A percentile compares a stretch with the other conserved stretches of the same genome.
Conservation (phyloP, 257 asterid genomes). For the Gynochthodes officinalis region DNA sequence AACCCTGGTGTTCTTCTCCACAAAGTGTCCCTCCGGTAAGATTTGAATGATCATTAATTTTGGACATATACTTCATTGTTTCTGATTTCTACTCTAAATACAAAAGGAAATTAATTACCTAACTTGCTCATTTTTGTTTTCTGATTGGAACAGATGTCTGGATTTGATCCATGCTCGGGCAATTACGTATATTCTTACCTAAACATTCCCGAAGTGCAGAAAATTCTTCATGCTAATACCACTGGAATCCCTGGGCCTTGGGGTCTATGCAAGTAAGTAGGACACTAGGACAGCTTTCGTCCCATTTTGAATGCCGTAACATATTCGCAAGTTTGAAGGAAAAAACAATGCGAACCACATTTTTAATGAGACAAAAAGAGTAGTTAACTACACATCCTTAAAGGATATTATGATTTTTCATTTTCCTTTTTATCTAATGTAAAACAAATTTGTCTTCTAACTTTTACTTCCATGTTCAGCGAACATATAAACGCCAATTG, state of each 20-base stretch:
- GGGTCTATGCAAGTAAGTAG: constrained; percentile 21
- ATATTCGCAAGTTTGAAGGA: too few species aligned
- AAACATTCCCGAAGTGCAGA: constrained; percentile 25
- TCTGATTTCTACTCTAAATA: background rate
- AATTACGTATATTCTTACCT: constrained; percentile 20
- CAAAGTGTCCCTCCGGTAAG: constrained; percentile 6
- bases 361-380: too few species aligned
- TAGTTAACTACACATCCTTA: too few species aligned
- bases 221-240: constrained; percentile 22
- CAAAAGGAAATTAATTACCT: too few species aligned
- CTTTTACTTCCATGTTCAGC: constrained; percentile 2
- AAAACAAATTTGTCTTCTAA: background rate
- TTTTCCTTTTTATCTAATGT: too few species aligned
- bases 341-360: too few species aligned
- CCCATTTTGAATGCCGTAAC: too few species aligned
- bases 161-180: constrained; percentile 30
- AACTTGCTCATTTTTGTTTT: too few species aligned
- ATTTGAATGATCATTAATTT: background rate
- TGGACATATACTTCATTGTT: background rate
- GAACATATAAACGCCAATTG: constrained; percentile 4
- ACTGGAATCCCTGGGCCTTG: constrained; percentile 24
- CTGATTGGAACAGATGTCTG: constrained; percentile 3
- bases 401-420: background rate
- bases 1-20: constrained; percentile 32
- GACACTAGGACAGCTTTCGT: too few species aligned